Conservation (phyloP, 2,329 filamentous ascomycete genomes). For the Fusarium ambrosium region DNA sequence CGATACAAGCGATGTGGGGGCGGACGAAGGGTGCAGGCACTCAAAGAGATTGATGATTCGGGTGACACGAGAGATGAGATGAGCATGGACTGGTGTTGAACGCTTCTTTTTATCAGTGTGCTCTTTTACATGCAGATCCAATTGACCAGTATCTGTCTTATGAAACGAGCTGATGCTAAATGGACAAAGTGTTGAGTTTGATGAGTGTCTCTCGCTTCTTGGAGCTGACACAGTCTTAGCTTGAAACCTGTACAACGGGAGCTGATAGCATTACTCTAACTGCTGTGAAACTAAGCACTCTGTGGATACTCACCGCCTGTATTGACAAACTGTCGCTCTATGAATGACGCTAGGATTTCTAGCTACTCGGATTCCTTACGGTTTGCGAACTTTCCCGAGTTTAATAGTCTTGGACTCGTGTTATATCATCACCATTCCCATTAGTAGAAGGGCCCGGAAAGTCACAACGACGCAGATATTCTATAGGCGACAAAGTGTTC, state of each 20-base stretch:
- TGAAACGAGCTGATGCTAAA: too few relatives aligned
- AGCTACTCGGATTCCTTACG: too few relatives aligned
- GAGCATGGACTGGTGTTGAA: neutral
- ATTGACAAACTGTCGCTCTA: too few relatives aligned
- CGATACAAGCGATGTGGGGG: neutral
- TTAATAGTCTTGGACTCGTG: too few relatives aligned
- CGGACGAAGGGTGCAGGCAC: neutral
- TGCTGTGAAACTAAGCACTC: neutral
- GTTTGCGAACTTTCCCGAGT: too few relatives aligned
- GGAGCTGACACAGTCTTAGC: neutral
- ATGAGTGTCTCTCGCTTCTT: neutral
- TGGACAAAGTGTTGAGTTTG: too few relatives aligned
- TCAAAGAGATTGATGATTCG: neutral
- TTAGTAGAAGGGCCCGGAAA: too few relatives aligned
- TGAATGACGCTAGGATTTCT: neutral
- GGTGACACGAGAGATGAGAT: too few relatives aligned
- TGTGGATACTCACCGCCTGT: too few relatives aligned
- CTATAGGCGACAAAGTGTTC: too few relatives aligned
- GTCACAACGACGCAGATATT: too few relatives aligned
- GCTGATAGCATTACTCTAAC: neutral
- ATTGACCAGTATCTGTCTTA: neutral
- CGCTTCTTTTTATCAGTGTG: neutral
- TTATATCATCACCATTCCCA: too few relatives aligned
- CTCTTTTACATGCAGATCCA: neutral
- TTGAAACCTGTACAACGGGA: neutral